phyloP scores from a whole-genome alignment of 371 early-diverging fungal genomes.

The Parasitella parasitica region DNA sequence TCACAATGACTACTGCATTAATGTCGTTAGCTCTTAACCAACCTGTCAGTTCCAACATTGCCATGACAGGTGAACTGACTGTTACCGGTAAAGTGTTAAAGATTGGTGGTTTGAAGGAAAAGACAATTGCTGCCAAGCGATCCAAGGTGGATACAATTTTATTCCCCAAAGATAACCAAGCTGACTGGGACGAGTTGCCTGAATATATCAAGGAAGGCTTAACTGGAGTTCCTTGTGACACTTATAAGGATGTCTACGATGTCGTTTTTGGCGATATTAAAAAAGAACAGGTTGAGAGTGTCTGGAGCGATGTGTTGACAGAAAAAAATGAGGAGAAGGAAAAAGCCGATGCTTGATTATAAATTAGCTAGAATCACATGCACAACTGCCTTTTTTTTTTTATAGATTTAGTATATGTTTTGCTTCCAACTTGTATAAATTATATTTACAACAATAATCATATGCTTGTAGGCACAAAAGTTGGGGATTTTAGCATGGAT shows the following conservation, averaged over 20 bases:
- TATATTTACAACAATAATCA: too few species aligned
- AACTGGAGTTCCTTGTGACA: conserved; percentile 78
- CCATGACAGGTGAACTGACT: conserved; percentile 98
- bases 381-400: too few species aligned
- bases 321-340: conserved; percentile 14
- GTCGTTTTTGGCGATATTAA: conserved; percentile 22
- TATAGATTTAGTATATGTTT: too few species aligned
- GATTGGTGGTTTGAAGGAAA: conserved; percentile 97
- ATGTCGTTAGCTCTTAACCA: conserved; percentile 85
- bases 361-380: background rate
- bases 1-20: conserved; percentile 93
- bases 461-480: background rate
- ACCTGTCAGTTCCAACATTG: conserved; percentile 76
- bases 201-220: conserved; percentile 91
- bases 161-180: conserved; percentile 87
- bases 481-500: background rate
- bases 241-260: conserved; percentile 74
- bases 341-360: background rate
- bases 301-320: conserved; percentile 18
- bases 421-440: too few species aligned
- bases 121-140: conserved; percentile 97
- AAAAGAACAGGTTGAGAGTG: conserved; percentile 22
- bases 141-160: conserved; percentile 85
- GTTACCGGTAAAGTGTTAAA: conserved; percentile 95
- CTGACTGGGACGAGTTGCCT: conserved; percentile 95